phyloP scores from a whole-genome alignment of 1,139 yeast species.

The Kurtzmaniella quercitrusa region DNA sequence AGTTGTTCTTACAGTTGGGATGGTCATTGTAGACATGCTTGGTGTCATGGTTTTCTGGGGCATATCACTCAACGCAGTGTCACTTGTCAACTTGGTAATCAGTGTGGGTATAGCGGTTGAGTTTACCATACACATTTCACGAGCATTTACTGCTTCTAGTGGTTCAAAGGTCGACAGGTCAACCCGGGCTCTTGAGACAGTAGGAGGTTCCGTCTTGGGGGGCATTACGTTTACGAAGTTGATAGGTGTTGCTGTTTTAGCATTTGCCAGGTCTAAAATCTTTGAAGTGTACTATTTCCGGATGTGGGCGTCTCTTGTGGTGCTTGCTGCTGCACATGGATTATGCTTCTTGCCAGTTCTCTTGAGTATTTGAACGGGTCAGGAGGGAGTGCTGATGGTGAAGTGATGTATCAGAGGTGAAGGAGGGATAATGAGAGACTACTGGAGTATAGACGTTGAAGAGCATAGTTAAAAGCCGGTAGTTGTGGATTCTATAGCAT shows the following conservation, averaged over 20 bases:
- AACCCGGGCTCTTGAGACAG: constrained; percentile 58
- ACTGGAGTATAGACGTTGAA: too few species aligned
- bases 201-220: constrained; percentile 84
- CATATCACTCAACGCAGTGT: constrained; percentile 81
- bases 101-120: constrained; percentile 93
- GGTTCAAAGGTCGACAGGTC: constrained; percentile 28
- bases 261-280: constrained; percentile 80
- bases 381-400: too few species aligned
- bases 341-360: constrained; percentile 74
- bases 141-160: constrained; percentile 54
- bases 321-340: constrained; percentile 75
- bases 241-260: constrained; percentile 81
- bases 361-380: constrained; percentile 43
- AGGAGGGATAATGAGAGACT: too few species aligned
- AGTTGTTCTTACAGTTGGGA: constrained; percentile 53
- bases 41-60: constrained; percentile 76
- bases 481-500: too few species aligned
- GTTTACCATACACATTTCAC: constrained; percentile 81
- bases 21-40: constrained; percentile 68
- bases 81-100: constrained; percentile 81
- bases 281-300: constrained; percentile 90
- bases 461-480: too few species aligned
- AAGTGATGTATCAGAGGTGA: too few species aligned
- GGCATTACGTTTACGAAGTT: constrained; percentile 89
- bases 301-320: constrained; percentile 87